Evolutionary conservation across 2,329 filamentous ascomycete species (phyloP).

Genomic region (Fusarium tjaetaba): DNA sequence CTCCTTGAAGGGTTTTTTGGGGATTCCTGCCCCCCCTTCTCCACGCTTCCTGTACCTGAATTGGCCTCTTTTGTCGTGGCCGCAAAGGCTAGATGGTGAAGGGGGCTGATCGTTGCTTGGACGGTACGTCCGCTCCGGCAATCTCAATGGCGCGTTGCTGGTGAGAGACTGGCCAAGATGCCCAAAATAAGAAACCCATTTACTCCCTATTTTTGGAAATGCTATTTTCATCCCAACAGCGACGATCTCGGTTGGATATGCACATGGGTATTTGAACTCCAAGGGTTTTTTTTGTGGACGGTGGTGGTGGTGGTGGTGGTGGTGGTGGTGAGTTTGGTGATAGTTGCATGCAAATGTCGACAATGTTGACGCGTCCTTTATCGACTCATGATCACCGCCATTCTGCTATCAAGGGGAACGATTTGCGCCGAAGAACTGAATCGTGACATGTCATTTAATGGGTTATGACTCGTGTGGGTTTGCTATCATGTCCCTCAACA

Average conservation of each 20-base stretch:
- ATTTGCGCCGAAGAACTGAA: not conserved
- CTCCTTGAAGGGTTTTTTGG: constrained; percentile 14
- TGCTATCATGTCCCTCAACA: not conserved
- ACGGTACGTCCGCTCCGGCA: constrained; percentile 22
- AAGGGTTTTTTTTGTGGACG: not conserved
- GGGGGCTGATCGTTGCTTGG: constrained; percentile 33
- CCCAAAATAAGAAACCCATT: constrained; percentile 21
- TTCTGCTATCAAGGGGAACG: not conserved
- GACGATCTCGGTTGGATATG: constrained; percentile 16
- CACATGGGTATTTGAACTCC: not conserved
- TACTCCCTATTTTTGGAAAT: constrained; percentile 33
- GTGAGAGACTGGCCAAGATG: constrained; percentile 12
- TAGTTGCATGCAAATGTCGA: constrained; percentile 2
- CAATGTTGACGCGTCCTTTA: constrained; percentile 8
- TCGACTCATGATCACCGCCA: not conserved
- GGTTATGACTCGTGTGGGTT: not conserved
- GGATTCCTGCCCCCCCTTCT: constrained; percentile 27
- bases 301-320: not conserved
- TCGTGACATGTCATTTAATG: not conserved
- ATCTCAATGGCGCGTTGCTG: constrained; percentile 27
- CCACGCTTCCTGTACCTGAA: constrained; percentile 23
- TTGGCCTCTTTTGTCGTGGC: constrained; percentile 1
- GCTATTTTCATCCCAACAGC: constrained; percentile 28
- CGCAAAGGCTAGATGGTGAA: constrained; percentile 27
- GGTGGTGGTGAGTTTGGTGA: not conserved